Evolutionary conservation across 2,329 filamentous ascomycete species (phyloP).

Genomic region (Penicillium thymicola): DNA sequence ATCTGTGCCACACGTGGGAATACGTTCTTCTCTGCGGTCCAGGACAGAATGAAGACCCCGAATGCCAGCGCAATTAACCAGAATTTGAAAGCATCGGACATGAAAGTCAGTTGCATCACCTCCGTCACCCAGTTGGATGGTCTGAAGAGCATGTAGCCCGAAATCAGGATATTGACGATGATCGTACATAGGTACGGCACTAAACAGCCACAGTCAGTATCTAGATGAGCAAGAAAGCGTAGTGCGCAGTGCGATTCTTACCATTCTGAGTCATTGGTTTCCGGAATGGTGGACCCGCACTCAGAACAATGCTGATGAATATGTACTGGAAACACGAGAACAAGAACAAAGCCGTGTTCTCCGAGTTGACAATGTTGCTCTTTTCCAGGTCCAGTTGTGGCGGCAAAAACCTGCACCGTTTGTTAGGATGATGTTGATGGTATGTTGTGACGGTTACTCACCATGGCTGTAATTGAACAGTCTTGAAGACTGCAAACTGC

Average conservation of each 20-base stretch:
- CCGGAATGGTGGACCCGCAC: slow-evolving; percentile 86
- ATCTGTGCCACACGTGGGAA: slow-evolving; percentile 66
- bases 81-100: slow-evolving; percentile 68
- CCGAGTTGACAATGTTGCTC: slow-evolving; percentile 83
- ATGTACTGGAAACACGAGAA: slow-evolving; percentile 95
- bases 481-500: slow-evolving; percentile 70
- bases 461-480: slow-evolving; percentile 78
- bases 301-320: slow-evolving; percentile 81
- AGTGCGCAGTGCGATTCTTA: slow-evolving; percentile 44
- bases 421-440: slow-evolving; percentile 14
- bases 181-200: slow-evolving; percentile 84
- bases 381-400: slow-evolving; percentile 74
- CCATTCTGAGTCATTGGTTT: slow-evolving; percentile 76
- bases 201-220: slow-evolving; percentile 37
- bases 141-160: slow-evolving; percentile 74
- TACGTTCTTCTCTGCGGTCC: slow-evolving; percentile 66
- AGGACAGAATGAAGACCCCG: slow-evolving; percentile 66
- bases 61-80: slow-evolving; percentile 69
- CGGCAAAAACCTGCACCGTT: slow-evolving; percentile 63
- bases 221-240: slow-evolving; percentile 1
- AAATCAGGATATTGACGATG: slow-evolving; percentile 62
- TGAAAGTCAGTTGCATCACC: slow-evolving; percentile 81
- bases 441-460: slow-evolving; percentile 34
- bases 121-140: slow-evolving; percentile 66
- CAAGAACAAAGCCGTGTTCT: slow-evolving; percentile 89